Conservation (phyloP, 31 red algal species). For the Asparagopsis taxiformis region DNA sequence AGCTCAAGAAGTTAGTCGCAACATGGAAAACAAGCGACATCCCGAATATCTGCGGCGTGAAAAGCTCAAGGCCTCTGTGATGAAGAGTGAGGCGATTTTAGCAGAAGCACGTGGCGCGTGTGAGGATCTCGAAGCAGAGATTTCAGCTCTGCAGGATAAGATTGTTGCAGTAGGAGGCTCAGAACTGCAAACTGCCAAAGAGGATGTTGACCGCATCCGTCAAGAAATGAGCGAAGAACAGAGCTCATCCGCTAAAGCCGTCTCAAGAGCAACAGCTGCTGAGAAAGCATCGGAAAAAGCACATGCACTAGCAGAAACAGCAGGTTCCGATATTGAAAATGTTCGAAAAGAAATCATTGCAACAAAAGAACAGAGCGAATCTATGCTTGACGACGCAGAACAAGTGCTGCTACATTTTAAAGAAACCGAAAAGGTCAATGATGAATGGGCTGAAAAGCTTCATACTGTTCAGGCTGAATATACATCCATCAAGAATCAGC, state of each 20-base stretch:
- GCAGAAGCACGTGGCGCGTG: conserved; percentile 31
- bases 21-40: background rate
- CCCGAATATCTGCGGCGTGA: conserved; percentile 10
- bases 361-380: conserved; percentile 5
- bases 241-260: conserved; percentile 23
- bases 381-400: conserved; percentile 61
- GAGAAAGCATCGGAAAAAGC: conserved; percentile 24
- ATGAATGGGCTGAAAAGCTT: conserved; percentile 56
- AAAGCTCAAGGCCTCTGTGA: conserved; percentile 13
- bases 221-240: conserved; percentile 27
- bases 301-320: conserved; percentile 15
- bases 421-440: conserved; percentile 27
- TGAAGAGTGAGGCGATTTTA: conserved; percentile 4
- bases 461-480: conserved; percentile 18
- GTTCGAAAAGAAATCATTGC: conserved; percentile 11
- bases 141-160: conserved; percentile 48
- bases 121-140: conserved; percentile 46
- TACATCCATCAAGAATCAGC: conserved; percentile 21
- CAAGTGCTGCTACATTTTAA: conserved; percentile 28
- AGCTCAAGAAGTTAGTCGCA: conserved; percentile 1
- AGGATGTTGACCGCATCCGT: conserved; percentile 20
- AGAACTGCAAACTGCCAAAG: conserved; percentile 45
- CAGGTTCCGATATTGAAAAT: conserved; percentile 23
- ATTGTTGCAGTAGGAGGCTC: conserved; percentile 67
- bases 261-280: conserved; percentile 32